phyloP scores from a whole-genome alignment of 306 rosid species.

The Medicago arabica region DNA sequence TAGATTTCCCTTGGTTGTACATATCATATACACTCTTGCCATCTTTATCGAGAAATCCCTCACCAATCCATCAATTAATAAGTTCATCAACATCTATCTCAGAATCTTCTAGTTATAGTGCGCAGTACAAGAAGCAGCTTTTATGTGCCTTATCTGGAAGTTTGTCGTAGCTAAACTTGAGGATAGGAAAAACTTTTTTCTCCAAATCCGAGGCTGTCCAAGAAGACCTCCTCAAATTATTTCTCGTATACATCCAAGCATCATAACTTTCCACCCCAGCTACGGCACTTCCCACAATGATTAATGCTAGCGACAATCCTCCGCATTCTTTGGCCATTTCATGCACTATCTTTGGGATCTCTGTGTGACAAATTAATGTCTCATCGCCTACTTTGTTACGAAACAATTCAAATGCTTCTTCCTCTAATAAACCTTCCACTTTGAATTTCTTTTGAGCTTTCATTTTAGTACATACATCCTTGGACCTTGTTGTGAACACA shows the following conservation, averaged over 20 bases:
- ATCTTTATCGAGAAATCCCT: slow-evolving; percentile 8
- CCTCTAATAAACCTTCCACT: too few relatives aligned
- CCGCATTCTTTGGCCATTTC: background rate
- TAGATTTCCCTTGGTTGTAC: slow-evolving; percentile 21
- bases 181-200: slow-evolving; percentile 23
- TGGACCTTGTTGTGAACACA: too few relatives aligned
- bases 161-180: slow-evolving; percentile 34
- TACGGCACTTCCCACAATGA: slow-evolving; percentile 33
- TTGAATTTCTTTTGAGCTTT: too few relatives aligned
- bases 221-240: background rate
- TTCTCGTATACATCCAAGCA: slow-evolving; percentile 13
- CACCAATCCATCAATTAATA: slow-evolving; percentile 33
- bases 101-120: background rate
- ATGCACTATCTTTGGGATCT: background rate
- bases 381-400: too few relatives aligned
- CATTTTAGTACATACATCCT: too few relatives aligned
- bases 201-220: background rate
- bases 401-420: too few relatives aligned
- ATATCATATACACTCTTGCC: background rate
- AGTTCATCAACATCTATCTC: background rate
- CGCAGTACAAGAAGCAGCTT: background rate
- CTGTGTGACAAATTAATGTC: background rate
- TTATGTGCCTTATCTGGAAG: slow-evolving; percentile 9
- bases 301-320: slow-evolving; percentile 42
- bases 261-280: background rate